phyloP scores from a whole-genome alignment of 2,329 filamentous ascomycete genomes.

The Diaporthe sp. region DNA sequence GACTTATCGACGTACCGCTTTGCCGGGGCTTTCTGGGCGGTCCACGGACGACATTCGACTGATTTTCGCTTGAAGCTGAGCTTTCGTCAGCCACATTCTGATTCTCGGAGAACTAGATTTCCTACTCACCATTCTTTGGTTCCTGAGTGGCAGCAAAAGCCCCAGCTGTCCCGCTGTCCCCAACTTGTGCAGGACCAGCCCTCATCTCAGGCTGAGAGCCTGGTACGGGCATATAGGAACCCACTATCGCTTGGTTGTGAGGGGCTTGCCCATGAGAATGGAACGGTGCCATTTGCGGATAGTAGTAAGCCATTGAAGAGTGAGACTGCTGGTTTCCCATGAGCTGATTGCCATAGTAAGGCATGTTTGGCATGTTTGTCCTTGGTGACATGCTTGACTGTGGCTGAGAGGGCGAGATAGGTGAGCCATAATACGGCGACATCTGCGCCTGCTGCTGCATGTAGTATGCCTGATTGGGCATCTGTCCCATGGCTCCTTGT shows the following conservation, averaged over 20 bases:
- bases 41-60: slow-evolving; percentile 62
- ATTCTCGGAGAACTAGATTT: neutral
- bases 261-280: slow-evolving; percentile 48
- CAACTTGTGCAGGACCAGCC: slow-evolving; percentile 38
- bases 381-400: slow-evolving; percentile 51
- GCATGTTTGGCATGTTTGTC: slow-evolving; percentile 54
- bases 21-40: slow-evolving; percentile 70
- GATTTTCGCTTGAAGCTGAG: slow-evolving; percentile 44
- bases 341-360: slow-evolving; percentile 59
- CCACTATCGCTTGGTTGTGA: slow-evolving; percentile 49
- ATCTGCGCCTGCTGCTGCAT: slow-evolving; percentile 58
- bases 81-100: slow-evolving; percentile 18
- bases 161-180: slow-evolving; percentile 32
- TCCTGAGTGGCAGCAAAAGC: slow-evolving; percentile 32
- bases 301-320: slow-evolving; percentile 57
- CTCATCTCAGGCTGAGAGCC: slow-evolving; percentile 45
- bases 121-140: slow-evolving; percentile 38
- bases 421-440: slow-evolving; percentile 58
- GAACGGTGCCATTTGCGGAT: slow-evolving; percentile 55
- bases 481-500: slow-evolving; percentile 52
- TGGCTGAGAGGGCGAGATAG: slow-evolving; percentile 54
- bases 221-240: slow-evolving; percentile 51
- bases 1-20: slow-evolving; percentile 64
- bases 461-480: slow-evolving; percentile 61
- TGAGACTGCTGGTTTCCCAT: slow-evolving; percentile 55